phyloP scores from a whole-genome alignment of 306 rosid species.

The Myrica gale region DNA sequence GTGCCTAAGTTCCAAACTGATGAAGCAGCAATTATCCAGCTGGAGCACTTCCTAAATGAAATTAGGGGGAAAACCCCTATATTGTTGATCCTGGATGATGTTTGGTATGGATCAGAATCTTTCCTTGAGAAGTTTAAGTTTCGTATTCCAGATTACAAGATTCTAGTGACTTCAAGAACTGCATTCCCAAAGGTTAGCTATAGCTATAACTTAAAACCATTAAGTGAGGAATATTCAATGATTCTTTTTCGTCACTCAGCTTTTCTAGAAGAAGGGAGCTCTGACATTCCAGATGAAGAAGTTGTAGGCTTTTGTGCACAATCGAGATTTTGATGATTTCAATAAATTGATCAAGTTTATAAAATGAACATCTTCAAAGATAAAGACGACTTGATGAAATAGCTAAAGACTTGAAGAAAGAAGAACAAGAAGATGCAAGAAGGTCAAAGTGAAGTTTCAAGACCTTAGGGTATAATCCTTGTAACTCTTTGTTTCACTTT shows the following conservation, averaged over 20 bases:
- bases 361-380: no score
- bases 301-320: no score
- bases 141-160: conserved; percentile 41
- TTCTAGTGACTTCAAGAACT: conserved; percentile 61
- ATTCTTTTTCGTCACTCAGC: conserved; percentile 52
- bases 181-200: conserved; percentile 29
- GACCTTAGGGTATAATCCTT: no score
- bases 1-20: conserved; percentile 37
- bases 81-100: conserved; percentile 60
- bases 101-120: conserved; percentile 54
- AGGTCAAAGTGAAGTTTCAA: no score
- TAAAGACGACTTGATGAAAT: no score
- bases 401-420: no score
- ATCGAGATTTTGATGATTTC: no score
- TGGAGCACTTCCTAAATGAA: conserved; percentile 31
- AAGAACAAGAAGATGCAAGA: no score
- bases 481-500: no score
- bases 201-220: conserved; percentile 28
- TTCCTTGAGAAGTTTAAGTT: conserved; percentile 39
- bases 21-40: conserved; percentile 34
- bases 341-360: no score
- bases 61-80: conserved; percentile 18
- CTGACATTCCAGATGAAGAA: conserved; percentile 24
- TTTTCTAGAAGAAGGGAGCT: conserved; percentile 16
- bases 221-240: conserved; percentile 43